phyloP scores from a whole-genome alignment of 129 eudicot species.

The Cynara cardunculus region DNA sequence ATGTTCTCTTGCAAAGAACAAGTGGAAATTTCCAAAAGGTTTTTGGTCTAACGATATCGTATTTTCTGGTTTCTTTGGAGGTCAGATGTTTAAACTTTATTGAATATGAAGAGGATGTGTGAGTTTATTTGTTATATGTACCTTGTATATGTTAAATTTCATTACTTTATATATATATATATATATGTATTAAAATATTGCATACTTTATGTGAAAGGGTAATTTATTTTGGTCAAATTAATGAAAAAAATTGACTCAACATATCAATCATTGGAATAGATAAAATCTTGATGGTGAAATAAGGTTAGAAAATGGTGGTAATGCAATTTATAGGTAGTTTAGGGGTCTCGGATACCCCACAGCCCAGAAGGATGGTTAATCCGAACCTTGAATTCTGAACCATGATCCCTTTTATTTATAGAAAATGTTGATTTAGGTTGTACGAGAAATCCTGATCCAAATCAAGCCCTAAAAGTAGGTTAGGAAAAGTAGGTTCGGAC shows the following conservation, averaged over 20 bases:
- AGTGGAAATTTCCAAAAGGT: neutral
- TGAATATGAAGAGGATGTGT: no score
- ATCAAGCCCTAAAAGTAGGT: neutral
- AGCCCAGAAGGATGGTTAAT: no score
- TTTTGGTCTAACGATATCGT: no score
- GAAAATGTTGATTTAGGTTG: neutral
- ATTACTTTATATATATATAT: neutral
- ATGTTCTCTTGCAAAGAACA: neutral
- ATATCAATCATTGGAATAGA: slow-evolving; percentile 12
- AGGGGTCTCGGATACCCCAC: neutral
- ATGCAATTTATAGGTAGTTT: slow-evolving; percentile 13
- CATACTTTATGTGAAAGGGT: neutral
- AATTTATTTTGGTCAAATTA: neutral
- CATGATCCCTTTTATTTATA: neutral
- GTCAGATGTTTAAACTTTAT: no score
- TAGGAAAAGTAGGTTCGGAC: neutral
- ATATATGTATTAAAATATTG: neutral
- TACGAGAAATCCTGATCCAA: neutral
- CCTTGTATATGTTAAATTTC: slow-evolving; percentile 11
- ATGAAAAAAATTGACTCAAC: neutral
- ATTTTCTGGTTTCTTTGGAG: no score
- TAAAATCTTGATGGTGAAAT: neutral
- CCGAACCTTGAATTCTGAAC: neutral
- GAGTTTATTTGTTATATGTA: no score
- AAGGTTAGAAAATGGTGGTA: slow-evolving; percentile 3